These are phyloP conservation scores for Aphanomyces stellatus DNA, from an alignment of 352 stramenopile genomes.

Conservation along the genomic window DNA sequence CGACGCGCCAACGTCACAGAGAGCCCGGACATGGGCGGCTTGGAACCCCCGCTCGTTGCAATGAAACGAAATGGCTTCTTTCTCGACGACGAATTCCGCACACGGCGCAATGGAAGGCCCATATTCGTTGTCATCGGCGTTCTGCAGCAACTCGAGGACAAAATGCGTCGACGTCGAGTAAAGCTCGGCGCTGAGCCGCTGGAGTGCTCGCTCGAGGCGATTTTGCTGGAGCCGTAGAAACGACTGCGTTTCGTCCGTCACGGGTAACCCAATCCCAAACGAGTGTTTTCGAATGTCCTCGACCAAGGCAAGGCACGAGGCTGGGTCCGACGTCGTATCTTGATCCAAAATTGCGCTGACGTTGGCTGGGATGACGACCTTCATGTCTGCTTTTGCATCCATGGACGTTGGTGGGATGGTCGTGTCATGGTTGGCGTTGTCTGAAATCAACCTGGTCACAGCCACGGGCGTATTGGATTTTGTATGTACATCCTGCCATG, in stretches of 20 bases:
- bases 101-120: conserved; percentile 29
- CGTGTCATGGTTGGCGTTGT: too few species aligned
- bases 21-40: conserved; percentile 62
- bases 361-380: too few species aligned
- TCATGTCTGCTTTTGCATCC: too few species aligned
- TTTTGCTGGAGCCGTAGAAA: conserved; percentile 69
- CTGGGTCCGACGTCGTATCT: too few species aligned
- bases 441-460: too few species aligned
- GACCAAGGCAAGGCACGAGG: conserved; percentile 48
- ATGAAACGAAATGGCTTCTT: conserved; percentile 56
- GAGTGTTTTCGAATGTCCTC: conserved; percentile 52
- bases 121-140: conserved; percentile 82
- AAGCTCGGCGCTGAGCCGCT: conserved; percentile 75
- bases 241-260: conserved; percentile 42
- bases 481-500: too few species aligned
- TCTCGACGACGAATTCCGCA: conserved; percentile 53
- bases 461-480: too few species aligned
- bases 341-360: too few species aligned
- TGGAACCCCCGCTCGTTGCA: conserved; percentile 83
- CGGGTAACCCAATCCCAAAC: conserved; percentile 68
- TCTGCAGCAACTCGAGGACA: conserved; percentile 82
- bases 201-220: conserved; percentile 71
- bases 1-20: conserved; percentile 81
- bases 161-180: conserved; percentile 86
- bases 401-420: too few species aligned